Base-by-base conservation (phyloP, 2,329 filamentous ascomycete species). In the Bimuria novae-zelandiae region DNA sequence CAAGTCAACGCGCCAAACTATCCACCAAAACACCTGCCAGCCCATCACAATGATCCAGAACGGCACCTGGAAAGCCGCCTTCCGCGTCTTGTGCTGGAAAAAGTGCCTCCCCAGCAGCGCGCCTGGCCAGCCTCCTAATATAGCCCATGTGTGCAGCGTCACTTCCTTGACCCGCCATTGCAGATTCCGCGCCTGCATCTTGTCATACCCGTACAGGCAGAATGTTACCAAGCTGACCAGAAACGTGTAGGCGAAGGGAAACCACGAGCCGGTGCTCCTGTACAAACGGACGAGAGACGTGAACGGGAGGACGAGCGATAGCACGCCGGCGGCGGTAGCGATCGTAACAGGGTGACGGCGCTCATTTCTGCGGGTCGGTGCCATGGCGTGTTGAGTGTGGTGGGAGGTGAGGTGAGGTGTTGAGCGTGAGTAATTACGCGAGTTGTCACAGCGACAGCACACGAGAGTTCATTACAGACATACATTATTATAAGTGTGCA, bases 261-360 rank as follows among this genome's bases (percentile, higher is more conserved):
- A 40, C 0, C 62, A 8, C 0, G 63, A 62, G 2, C 54, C 55
- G 30, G 63, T 57, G 39, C 42, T 21, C 8, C 51, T 30, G 49
- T 60, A 62, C 4, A 68, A 44, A 69, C 73, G 51, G 71, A 80
- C 8, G 75, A 82, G 54, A 74, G 79, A 57, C 79, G 84, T 17
- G 77, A 84, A 32, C 78, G 83, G 51, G 80, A 88, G 47, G 70
- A 84, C 21, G 79, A 88, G 54, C 3, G 67, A 64, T 14, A 51
- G 49, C 7, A 57, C 42, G 10, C 69, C 70, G 5, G 58, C 55
- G 6, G 56, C 25, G 7, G 69, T 70, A 17, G 67, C 63, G 17
- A 57, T 5, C 0, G 68, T 69, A 33, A 67, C 53, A 11, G 69
- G 68, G 7, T 67, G 61, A 40, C 58, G 52, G 11, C 68, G 68